These are phyloP conservation scores for Suillus lakei DNA, from an alignment of 768 basidiomycete species.

Conservation along the genomic window DNA sequence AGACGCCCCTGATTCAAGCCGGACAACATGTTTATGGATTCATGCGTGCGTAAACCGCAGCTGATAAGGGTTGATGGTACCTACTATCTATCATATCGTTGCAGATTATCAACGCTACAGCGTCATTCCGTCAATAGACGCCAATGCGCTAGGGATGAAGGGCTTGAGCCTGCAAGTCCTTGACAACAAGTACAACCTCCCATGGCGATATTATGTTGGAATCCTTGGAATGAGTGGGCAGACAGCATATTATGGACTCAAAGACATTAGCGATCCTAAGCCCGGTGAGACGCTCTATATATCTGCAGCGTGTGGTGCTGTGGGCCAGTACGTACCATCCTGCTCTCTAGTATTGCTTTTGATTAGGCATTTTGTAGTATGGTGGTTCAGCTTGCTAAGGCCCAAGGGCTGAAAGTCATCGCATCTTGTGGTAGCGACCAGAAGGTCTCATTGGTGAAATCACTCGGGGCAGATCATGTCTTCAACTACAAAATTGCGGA, in stretches of 20 bases:
- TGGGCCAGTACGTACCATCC: slow-evolving; percentile 56
- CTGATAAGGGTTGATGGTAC: too few species aligned
- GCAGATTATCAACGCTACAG: neutral
- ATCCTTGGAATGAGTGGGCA: slow-evolving; percentile 40
- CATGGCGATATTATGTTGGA: slow-evolving; percentile 36
- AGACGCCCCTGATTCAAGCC: slow-evolving; percentile 34
- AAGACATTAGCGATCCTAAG: slow-evolving; percentile 24
- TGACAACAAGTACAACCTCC: slow-evolving; percentile 32
- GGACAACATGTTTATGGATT: slow-evolving; percentile 48
- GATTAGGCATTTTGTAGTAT: slow-evolving; percentile 32
- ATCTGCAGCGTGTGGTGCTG: slow-evolving; percentile 48
- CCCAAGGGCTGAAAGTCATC: slow-evolving; percentile 65
- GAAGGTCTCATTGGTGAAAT: slow-evolving; percentile 65
- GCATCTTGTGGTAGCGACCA: slow-evolving; percentile 75
- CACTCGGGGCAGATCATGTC: slow-evolving; percentile 67
- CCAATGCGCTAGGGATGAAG: neutral
- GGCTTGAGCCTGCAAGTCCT: slow-evolving; percentile 16
- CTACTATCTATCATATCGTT: neutral
- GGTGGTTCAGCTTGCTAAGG: slow-evolving; percentile 56
- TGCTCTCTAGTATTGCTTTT: slow-evolving; percentile 9
- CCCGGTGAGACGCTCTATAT: slow-evolving; percentile 58
- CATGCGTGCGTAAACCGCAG: slow-evolving; percentile 22
- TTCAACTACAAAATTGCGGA: slow-evolving; percentile 76
- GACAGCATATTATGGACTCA: slow-evolving; percentile 33
- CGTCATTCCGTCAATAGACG: slow-evolving; percentile 19